Evolutionary conservation across 305 asterid species (phyloP), one percentile per base, ranked within the genome.

Genomic region (Solanum aculeatissimum): DNA sequence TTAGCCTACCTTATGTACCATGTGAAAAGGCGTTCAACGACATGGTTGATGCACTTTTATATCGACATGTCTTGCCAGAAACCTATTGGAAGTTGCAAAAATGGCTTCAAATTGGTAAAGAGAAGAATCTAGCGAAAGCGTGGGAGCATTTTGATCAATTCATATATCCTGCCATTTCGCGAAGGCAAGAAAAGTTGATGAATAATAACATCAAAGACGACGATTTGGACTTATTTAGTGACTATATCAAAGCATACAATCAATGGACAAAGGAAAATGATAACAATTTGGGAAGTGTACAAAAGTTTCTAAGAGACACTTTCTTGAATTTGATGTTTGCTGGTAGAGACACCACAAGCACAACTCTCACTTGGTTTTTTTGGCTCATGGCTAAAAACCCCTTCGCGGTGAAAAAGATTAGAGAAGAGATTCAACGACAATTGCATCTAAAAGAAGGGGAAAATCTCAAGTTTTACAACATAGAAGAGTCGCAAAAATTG

Each of bases 311-410:
- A 40, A 88, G 90, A n/a, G 90, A 86, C 42, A 79, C 83, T 5
- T 40, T 85, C 35, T 70, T 84, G 63, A 84, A 72, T 51, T 86
- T 88, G 23, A 86, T 86, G 27, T 13, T 88, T 68, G 89, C 91
- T 1, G 90, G 90, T 4, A 83, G 85, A 83, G 91, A 86, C 85
- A 86, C 88, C 55, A 88, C 88, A 4, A 83, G 86, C 4, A 15
- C 89, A 55, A 43, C 83, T 21, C 88, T 88, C 12, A 85, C 88
- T 21, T 86, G 91, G 86, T 51, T 83, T 25, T 88, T 88, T 80
- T 84, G 82, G 83, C 86, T 82, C 21, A 69, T 86, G 1, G 74
- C 85, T 9, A 27, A 70, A 69, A 77, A 84, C 15, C 86, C 89
- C 15, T 40, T 2, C 1, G 87, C 66, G 0, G 89, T 69, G 75